A percentile compares a stretch with the other conserved stretches of the same genome.
These are phyloP conservation scores for Trichothecium sympodiale DNA, from an alignment of 2,329 filamentous ascomycete genomes.

Conservation along the genomic window DNA sequence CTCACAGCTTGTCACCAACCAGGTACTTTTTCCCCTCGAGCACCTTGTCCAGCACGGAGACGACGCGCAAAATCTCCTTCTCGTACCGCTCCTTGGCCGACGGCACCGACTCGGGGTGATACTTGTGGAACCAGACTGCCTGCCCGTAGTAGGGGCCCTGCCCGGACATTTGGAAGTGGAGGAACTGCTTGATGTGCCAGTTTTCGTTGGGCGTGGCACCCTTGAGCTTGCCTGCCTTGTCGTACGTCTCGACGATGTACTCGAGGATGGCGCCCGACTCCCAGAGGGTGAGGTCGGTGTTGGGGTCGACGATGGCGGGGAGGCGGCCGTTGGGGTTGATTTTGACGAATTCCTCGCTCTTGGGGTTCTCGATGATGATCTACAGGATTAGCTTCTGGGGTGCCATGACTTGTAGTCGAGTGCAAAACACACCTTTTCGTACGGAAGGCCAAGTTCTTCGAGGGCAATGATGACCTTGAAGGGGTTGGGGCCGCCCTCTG, in stretches of 20 bases:
- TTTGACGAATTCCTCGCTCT: conserved; percentile 11
- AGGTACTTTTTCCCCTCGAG: conserved; percentile 23
- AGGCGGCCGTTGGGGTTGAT: conserved; percentile 24
- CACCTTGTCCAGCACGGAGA: conserved; percentile 18
- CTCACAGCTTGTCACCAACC: conserved; percentile 21
- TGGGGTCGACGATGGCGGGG: conserved; percentile 21
- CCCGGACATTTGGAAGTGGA: conserved; percentile 26
- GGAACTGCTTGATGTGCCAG: conserved; percentile 20
- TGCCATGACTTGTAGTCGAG: too few relatives aligned
- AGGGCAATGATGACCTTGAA: conserved; percentile 21
- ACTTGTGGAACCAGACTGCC: conserved; percentile 18
- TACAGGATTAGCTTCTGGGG: not conserved
- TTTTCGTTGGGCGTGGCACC: conserved; percentile 14
- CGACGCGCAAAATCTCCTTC: conserved; percentile 17
- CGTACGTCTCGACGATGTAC: conserved; percentile 18
- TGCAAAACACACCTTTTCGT: conserved; percentile 20
- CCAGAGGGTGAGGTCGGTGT: conserved; percentile 14
- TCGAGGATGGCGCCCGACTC: conserved; percentile 18
- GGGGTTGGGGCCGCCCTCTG: conserved; percentile 18
- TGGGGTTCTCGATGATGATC: conserved; percentile 13
- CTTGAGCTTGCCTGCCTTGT: conserved; percentile 15
- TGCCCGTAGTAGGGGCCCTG: conserved; percentile 28
- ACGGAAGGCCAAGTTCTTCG: conserved; percentile 24
- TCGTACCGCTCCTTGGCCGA: conserved; percentile 19
- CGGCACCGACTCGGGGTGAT: conserved; percentile 15